A percentile compares a stretch with the other conserved stretches of the same genome.
These are phyloP conservation scores for Calocybe cyanea DNA, from an alignment of 768 basidiomycete species.

Conservation along the genomic window DNA sequence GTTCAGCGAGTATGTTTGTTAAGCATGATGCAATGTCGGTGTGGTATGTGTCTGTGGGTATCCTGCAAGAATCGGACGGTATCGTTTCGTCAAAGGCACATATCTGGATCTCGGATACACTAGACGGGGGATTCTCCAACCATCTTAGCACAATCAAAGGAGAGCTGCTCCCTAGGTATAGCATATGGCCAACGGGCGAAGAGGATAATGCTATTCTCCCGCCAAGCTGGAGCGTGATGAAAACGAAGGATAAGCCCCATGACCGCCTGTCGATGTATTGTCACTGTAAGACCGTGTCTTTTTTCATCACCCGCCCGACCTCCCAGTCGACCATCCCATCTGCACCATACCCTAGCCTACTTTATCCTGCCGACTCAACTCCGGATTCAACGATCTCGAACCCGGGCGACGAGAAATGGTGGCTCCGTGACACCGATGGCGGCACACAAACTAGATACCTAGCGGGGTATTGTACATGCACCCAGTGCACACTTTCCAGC, in stretches of 20 bases:
- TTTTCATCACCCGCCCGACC: constrained; percentile 14
- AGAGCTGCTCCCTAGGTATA: constrained; percentile 6
- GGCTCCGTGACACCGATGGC: constrained; percentile 15
- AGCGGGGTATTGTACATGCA: constrained; percentile 21
- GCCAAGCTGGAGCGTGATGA: background rate
- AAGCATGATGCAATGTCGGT: constrained; percentile 1
- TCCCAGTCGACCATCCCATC: constrained; percentile 5
- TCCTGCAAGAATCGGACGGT: constrained; percentile 5
- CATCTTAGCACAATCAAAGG: constrained; percentile 6
- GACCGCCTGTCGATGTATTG: constrained; percentile 9
- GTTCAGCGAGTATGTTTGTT: constrained; percentile 11
- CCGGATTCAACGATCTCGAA: constrained; percentile 7
- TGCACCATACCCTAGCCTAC: constrained; percentile 17
- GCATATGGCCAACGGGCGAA: constrained; percentile 1
- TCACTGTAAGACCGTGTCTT: constrained; percentile 9
- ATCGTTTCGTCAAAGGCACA: constrained; percentile 5
- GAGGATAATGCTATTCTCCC: constrained; percentile 1
- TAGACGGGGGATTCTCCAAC: constrained; percentile 13
- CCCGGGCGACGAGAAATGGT: constrained; percentile 19
- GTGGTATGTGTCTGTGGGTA: constrained; percentile 12
- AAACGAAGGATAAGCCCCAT: background rate
- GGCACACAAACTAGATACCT: constrained; percentile 17
- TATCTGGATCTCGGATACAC: constrained; percentile 12
- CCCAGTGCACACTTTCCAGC: constrained; percentile 17
- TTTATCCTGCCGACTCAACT: constrained; percentile 9